phyloP scores from a whole-genome alignment of 257 asterid genomes.

The Verbena officinalis region DNA sequence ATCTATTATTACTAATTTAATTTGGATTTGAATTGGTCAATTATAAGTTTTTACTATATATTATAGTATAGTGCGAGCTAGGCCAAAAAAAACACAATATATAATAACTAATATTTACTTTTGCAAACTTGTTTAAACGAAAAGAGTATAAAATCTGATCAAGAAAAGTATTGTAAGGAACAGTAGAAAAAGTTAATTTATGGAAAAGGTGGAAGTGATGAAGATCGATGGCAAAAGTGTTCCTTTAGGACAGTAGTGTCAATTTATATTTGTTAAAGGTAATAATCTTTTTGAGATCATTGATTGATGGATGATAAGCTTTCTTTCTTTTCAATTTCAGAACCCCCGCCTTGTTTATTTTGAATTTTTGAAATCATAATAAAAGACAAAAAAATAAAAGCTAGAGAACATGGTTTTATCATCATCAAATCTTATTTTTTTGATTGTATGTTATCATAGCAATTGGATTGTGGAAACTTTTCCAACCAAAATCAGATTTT shows the following conservation, averaged over 20 bases:
- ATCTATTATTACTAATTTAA: too few relatives aligned
- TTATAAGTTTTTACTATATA: too few relatives aligned
- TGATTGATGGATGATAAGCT: constrained; percentile 39
- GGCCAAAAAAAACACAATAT: too few relatives aligned
- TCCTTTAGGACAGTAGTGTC: constrained; percentile 35
- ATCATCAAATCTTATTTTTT: constrained; percentile 13
- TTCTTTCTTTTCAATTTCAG: constrained; percentile 19
- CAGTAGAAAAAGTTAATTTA: background rate
- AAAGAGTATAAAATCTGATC: too few relatives aligned
- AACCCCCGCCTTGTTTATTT: constrained; percentile 26
- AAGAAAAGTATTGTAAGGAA: background rate
- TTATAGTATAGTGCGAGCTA: too few relatives aligned
- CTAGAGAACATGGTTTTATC: constrained; percentile 7
- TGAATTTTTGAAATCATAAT: constrained; percentile 48
- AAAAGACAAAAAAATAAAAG: constrained; percentile 8
- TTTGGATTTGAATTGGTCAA: too few relatives aligned
- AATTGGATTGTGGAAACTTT: constrained; percentile 1
- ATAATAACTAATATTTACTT: too few relatives aligned
- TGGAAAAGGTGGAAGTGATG: background rate
- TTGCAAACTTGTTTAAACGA: too few relatives aligned
- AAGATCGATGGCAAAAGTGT: constrained; percentile 21
- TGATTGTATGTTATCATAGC: background rate
- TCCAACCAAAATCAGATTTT: background rate
- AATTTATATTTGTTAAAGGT: constrained; percentile 37
- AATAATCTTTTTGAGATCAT: constrained; percentile 42